Conservation (phyloP, 176 grass and related monocot genomes). For the Musa acuminata region DNA sequence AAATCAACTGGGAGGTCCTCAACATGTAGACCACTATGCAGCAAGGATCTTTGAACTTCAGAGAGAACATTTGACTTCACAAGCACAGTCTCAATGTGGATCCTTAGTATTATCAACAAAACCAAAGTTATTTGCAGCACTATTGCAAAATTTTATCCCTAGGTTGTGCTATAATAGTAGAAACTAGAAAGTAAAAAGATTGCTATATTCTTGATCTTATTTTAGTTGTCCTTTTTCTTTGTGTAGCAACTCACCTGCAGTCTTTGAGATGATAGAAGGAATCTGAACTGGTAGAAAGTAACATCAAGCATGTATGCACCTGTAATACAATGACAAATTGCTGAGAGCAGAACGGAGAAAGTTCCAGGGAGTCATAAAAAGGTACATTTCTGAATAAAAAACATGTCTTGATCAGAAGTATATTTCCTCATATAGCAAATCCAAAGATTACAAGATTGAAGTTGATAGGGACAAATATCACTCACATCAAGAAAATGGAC, state of each 20-base stretch:
- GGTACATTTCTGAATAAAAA: neutral
- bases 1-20: conserved; percentile 58
- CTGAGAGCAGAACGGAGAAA: conserved; percentile 9
- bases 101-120: conserved; percentile 27
- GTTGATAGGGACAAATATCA: conserved; percentile 21
- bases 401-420: neutral
- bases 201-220: neutral
- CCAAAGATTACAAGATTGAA: neutral
- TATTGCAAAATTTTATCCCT: neutral
- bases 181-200: neutral
- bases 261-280: conserved; percentile 96
- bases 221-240: neutral
- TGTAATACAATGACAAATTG: conserved; percentile 36
- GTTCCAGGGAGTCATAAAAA: neutral
- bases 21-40: conserved; percentile 49
- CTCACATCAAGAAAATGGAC: conserved; percentile 99
- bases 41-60: conserved; percentile 75
- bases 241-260: conserved; percentile 56
- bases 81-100: conserved; percentile 70
- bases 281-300: conserved; percentile 75
- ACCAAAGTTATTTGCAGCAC: conserved; percentile 7
- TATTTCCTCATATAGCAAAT: neutral
- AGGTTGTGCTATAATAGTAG: conserved; percentile 16
- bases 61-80: conserved; percentile 73
- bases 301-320: conserved; percentile 62